Base-by-base conservation (phyloP, 352 stramenopile species). In the Globisporangium iwayamae region DNA sequence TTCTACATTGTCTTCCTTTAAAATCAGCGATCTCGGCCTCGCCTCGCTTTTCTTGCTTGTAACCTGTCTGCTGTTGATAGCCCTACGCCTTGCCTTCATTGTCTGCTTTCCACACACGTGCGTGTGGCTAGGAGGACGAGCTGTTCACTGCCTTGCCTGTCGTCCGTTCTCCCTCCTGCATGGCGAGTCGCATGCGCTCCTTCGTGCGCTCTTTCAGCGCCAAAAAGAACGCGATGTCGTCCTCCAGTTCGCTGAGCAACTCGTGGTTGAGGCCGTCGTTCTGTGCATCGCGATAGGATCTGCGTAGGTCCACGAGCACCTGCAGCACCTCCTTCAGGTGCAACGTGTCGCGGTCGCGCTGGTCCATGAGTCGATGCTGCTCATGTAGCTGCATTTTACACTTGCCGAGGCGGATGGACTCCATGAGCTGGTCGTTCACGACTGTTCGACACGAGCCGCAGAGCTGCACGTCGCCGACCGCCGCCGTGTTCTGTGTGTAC, bases 191-290 rank as follows among this genome's bases (percentile, higher is more conserved):
- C 80, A 91, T 89, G 20, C 78, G 72, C 20, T 89, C 79, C 57
- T 92, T 92, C 14, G 81, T 81, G 53, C 66, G 76, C 60, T 90
- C 78, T 56, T 92, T 92, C 22, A 92, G 63, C 20, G 63, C 74
- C 36, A 73, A 71, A 58, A 92, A 92, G 65, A 92, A 90, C 30
- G 79, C 76, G 47, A 92, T 78, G 71, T 92, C 83, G 60, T 90
- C 79, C 50, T 87, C 74, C 20, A 89, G 51, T 52, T 92, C 83
- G 1, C 78, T 66, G 6, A 90, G 57, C 59, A 86, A 48, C 5
- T 90, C 83, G 59, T 89, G 78, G 56, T 74, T 81, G 45, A 76
- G 72, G 10, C 78, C 74, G 36, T 75, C 70, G 39, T 73, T 61
- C 56, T 87, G 78, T 2, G 72, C 75, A 41, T 89, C 81, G 48